phyloP scores from a whole-genome alignment of 2,329 filamentous ascomycete species.

The Arthrobotrys sinensis region DNA sequence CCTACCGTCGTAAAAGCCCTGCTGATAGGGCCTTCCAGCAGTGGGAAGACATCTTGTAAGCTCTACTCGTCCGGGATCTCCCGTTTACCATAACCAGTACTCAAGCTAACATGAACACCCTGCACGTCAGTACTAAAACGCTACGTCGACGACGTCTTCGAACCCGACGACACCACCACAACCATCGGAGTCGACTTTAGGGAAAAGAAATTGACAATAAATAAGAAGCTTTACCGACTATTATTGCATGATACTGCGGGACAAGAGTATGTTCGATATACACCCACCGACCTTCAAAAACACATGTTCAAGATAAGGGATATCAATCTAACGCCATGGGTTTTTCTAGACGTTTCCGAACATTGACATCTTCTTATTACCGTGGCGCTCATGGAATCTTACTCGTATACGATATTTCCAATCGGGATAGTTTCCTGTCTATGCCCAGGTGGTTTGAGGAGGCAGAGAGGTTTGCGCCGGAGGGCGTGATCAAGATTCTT shows the following conservation, averaged over 20 bases:
- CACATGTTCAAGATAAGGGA: not conserved
- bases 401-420: slow-evolving; percentile 71
- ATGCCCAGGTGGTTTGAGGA: slow-evolving; percentile 74
- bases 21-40: slow-evolving; percentile 73
- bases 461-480: slow-evolving; percentile 71
- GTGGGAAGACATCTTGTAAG: slow-evolving; percentile 73
- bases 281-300: not conserved
- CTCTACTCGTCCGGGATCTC: slow-evolving; percentile 51
- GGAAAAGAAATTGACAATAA: slow-evolving; percentile 73
- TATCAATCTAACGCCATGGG: not conserved
- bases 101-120: no score
- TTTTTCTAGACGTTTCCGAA: slow-evolving; percentile 68
- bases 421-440: slow-evolving; percentile 70
- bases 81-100: not conserved
- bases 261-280: slow-evolving; percentile 62
- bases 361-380: slow-evolving; percentile 72
- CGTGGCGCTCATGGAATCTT: slow-evolving; percentile 71
- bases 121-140: slow-evolving; percentile 70
- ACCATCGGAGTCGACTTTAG: slow-evolving; percentile 75
- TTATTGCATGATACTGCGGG: slow-evolving; percentile 72
- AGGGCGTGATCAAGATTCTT: slow-evolving; percentile 71
- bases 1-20: slow-evolving; percentile 72
- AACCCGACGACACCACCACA: slow-evolving; percentile 72
- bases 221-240: slow-evolving; percentile 71
- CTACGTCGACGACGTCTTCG: slow-evolving; percentile 74